Percentiles rank a stretch among this genome's conserved stretches.
These are phyloP conservation scores for Fusarium falciforme DNA, from an alignment of 2,329 filamentous ascomycete genomes.

Conservation along the genomic window DNA sequence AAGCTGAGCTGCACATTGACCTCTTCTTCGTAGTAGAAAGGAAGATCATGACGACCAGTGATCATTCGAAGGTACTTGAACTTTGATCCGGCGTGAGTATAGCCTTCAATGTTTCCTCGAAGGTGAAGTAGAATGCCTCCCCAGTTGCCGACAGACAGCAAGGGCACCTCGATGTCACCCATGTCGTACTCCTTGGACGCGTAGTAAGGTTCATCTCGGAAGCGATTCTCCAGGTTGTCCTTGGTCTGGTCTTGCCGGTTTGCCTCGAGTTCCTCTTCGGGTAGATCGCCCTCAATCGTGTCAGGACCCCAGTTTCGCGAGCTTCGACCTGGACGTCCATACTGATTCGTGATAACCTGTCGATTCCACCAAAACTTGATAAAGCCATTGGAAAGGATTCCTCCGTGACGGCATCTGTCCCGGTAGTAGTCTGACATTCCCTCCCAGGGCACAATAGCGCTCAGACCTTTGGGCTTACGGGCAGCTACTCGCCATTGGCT, in stretches of 20 bases:
- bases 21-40: conserved; percentile 77
- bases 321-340: conserved; percentile 65
- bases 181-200: conserved; percentile 73
- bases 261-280: conserved; percentile 60
- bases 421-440: conserved; percentile 66
- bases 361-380: conserved; percentile 54
- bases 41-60: conserved; percentile 76
- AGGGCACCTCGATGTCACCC: conserved; percentile 73
- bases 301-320: conserved; percentile 64
- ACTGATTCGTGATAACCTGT: conserved; percentile 67
- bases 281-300: conserved; percentile 69
- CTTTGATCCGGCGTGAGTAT: conserved; percentile 70
- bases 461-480: conserved; percentile 57
- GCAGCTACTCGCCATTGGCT: conserved; percentile 63
- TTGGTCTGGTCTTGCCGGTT: conserved; percentile 61
- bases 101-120: conserved; percentile 76
- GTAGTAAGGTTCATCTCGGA: conserved; percentile 73
- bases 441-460: conserved; percentile 62
- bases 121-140: conserved; percentile 77
- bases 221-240: conserved; percentile 63
- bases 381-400: conserved; percentile 68
- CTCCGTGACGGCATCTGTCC: conserved; percentile 70
- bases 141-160: conserved; percentile 77
- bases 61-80: conserved; percentile 78
- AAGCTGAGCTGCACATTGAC: conserved; percentile 76